Evolutionary conservation across 2,329 filamentous ascomycete genomes (phyloP).

Genomic region (Acephala macrosclerotiorum): DNA sequence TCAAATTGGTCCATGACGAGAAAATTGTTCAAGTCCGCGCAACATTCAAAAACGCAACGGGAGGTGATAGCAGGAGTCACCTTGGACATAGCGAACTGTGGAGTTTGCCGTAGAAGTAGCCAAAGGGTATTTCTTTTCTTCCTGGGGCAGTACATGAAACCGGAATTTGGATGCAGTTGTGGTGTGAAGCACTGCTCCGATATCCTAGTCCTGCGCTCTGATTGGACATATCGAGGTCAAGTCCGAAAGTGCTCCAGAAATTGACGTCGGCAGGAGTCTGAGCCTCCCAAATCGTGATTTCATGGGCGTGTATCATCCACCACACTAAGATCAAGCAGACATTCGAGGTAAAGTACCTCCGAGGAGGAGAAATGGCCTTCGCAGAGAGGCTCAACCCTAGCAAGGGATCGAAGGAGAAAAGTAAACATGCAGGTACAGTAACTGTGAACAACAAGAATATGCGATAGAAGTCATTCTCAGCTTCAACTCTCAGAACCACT

Average conservation of each 20-base stretch:
- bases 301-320: neutral
- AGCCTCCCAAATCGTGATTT: neutral
- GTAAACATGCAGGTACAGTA: neutral
- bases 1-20: neutral
- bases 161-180: neutral
- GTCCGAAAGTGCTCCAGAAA: neutral
- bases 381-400: neutral
- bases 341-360: neutral
- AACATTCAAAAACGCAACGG: neutral
- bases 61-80: neutral
- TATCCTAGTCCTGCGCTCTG: neutral
- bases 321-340: neutral
- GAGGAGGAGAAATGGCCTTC: neutral
- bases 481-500: no score
- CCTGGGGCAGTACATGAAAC: neutral
- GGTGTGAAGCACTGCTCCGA: neutral
- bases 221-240: slow-evolving; percentile 5
- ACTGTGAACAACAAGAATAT: no score
- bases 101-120: neutral
- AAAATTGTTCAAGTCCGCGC: neutral
- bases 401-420: neutral
- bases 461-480: no score
- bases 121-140: neutral
- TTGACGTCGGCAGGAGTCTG: neutral
- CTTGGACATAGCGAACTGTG: neutral